These are phyloP conservation scores for Solanum bulbocastanum DNA, from an alignment of 257 asterid genomes.

Conservation along the genomic window DNA sequence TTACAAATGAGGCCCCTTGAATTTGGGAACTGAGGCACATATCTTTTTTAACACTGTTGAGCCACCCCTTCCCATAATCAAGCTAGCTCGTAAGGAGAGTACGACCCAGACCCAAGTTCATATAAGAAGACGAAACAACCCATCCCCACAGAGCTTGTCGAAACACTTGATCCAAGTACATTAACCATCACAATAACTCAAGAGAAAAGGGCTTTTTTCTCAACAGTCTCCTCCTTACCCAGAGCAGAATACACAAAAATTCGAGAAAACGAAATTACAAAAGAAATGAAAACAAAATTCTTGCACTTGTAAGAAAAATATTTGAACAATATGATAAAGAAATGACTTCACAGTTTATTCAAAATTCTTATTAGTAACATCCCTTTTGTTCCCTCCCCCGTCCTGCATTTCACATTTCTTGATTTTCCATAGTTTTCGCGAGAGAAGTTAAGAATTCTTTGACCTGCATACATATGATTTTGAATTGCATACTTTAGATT, in stretches of 20 bases:
- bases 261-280: not conserved
- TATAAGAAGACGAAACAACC: not conserved
- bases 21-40: too few relatives aligned
- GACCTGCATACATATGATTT: constrained; percentile 28
- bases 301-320: not conserved
- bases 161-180: not conserved
- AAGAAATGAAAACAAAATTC: not conserved
- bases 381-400: not conserved
- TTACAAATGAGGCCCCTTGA: too few relatives aligned
- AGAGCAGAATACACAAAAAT: not conserved
- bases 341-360: not conserved
- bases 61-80: not conserved
- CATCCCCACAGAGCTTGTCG: not conserved
- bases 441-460: constrained; percentile 51
- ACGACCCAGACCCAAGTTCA: not conserved
- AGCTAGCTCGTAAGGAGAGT: not conserved
- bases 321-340: not conserved
- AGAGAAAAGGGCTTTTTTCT: not conserved
- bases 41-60: too few relatives aligned
- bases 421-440: constrained; percentile 37
- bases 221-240: not conserved
- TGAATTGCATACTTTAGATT: not conserved
- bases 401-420: not conserved
- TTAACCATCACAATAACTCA: not conserved
- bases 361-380: not conserved